Evolutionary conservation across 2,329 filamentous ascomycete genomes (phyloP).

Genomic region (Pseudogymnoascus sp.): DNA sequence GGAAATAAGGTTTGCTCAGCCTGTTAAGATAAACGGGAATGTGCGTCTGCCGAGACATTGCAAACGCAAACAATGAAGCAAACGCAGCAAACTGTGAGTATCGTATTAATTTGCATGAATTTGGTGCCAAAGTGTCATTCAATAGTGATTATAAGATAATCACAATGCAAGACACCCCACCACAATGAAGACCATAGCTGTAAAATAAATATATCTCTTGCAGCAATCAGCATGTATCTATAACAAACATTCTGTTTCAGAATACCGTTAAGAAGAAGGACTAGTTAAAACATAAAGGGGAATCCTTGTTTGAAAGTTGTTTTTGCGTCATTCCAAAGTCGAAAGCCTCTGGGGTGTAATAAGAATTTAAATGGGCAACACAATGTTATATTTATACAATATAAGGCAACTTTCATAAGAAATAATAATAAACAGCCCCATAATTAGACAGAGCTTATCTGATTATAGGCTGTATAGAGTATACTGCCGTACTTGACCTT

Average conservation of each 20-base stretch:
- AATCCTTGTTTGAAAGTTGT: background rate
- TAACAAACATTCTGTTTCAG: too few relatives aligned
- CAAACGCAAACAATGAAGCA: background rate
- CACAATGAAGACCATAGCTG: too few relatives aligned
- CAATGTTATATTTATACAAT: background rate
- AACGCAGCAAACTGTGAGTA: background rate
- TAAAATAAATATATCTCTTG: background rate
- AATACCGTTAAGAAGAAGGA: background rate
- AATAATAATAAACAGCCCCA: background rate
- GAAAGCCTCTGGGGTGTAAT: too few relatives aligned
- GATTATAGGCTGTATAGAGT: too few relatives aligned
- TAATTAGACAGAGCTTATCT: background rate
- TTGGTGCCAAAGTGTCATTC: background rate
- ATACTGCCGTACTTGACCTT: background rate
- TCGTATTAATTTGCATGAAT: background rate
- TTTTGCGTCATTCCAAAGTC: background rate
- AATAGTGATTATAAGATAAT: background rate
- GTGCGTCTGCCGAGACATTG: background rate
- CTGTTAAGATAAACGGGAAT: background rate
- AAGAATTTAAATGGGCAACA: too few relatives aligned
- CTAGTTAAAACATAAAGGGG: too few relatives aligned
- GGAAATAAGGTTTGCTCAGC: background rate
- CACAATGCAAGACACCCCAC: background rate
- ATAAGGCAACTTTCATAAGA: background rate
- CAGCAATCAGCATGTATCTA: background rate